These are phyloP conservation scores for Graphilbum sp. DNA, from an alignment of 2,329 filamentous ascomycete genomes.

Conservation along the genomic window DNA sequence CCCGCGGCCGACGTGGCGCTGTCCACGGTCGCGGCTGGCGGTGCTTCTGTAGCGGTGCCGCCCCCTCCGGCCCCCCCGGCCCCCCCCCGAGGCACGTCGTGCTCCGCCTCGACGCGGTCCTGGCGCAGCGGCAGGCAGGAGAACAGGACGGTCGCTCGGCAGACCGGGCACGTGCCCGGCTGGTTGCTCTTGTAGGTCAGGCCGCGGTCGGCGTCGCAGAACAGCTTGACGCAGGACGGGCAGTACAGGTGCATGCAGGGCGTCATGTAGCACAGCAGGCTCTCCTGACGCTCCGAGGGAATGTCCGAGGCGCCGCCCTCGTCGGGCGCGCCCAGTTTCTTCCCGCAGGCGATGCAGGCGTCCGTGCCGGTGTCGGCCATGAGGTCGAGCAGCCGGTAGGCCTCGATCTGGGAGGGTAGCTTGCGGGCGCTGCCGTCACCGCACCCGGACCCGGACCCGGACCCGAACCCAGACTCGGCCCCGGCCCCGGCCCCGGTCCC, in stretches of 20 bases:
- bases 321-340: conserved; percentile 41
- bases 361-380: conserved; percentile 72
- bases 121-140: conserved; percentile 53
- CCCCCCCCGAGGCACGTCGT: conserved; percentile 27
- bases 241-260: conserved; percentile 81
- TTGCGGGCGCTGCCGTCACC: conserved; percentile 26
- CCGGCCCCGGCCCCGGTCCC: too few relatives aligned
- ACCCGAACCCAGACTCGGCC: too few relatives aligned
- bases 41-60: not conserved
- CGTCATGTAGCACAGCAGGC: conserved; percentile 63
- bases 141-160: conserved; percentile 45
- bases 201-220: conserved; percentile 34
- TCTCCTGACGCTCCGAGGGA: conserved; percentile 41
- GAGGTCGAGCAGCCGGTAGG: conserved; percentile 71
- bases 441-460: too few relatives aligned
- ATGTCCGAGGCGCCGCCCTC: conserved; percentile 20
- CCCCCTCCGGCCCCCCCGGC: conserved; percentile 8
- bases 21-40: not conserved
- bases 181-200: conserved; percentile 23
- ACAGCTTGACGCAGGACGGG: conserved; percentile 48
- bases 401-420: conserved; percentile 50
- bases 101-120: conserved; percentile 38
- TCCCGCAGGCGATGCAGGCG: conserved; percentile 52
- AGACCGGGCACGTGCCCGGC: conserved; percentile 48
- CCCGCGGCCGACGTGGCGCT: conserved; percentile 2